Conservation (phyloP, 495 filamentous ascomycete species). For the Penicillium bialowiezense region DNA sequence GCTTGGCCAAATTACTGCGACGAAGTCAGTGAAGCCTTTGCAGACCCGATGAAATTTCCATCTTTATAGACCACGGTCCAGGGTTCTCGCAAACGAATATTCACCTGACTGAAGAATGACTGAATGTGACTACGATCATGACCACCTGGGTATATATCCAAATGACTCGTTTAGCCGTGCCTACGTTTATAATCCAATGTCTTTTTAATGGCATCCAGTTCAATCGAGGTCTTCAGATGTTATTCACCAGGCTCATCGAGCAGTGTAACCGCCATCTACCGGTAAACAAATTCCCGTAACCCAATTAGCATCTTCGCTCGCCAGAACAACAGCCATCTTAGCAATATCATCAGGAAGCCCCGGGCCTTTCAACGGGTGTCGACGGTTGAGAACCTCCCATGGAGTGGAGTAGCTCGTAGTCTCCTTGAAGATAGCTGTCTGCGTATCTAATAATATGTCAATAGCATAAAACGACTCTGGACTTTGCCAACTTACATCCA, state of each 20-base stretch:
- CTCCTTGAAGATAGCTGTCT: constrained; percentile 31
- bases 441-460: constrained; percentile 24
- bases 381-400: constrained; percentile 23
- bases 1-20: constrained; percentile 10
- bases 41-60: neutral
- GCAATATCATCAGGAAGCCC: constrained; percentile 48
- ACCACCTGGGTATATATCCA: too few relatives aligned
- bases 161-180: too few relatives aligned
- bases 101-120: too few relatives aligned
- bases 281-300: constrained; percentile 44
- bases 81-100: too few relatives aligned
- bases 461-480: too few relatives aligned
- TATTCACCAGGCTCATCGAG: too few relatives aligned
- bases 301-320: constrained; percentile 47
- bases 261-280: constrained; percentile 53
- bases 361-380: constrained; percentile 40
- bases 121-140: too few relatives aligned
- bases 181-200: too few relatives aligned
- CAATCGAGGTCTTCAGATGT: too few relatives aligned
- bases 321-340: constrained; percentile 48
- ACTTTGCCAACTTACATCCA: constrained; percentile 54
- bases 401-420: constrained; percentile 17
- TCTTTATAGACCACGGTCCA: too few relatives aligned
- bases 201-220: too few relatives aligned
- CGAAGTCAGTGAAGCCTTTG: constrained; percentile 9